Evolutionary conservation across 2,329 filamentous ascomycete genomes (phyloP), one percentile per base, ranked within the genome.

Genomic region (Colletotrichum abscissum): DNA sequence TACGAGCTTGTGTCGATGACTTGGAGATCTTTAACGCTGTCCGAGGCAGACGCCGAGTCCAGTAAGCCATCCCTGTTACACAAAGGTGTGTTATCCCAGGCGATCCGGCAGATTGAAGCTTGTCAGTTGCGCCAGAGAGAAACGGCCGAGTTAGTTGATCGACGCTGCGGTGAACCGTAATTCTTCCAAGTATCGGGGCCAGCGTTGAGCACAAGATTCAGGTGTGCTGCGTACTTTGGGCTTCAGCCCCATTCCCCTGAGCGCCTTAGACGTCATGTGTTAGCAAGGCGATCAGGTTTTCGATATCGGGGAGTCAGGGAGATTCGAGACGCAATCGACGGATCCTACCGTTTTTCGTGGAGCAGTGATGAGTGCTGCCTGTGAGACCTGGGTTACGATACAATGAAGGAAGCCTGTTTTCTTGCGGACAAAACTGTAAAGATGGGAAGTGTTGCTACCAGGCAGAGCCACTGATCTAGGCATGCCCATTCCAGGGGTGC

Each of bases 271-370:
- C 42, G 56, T 30, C 28, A 54, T 49, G 42, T 54, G 54, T 30
- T 14, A 28, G 22, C 30, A 55, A 35, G 62, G 59, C 30, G 26
- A 22, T 4, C 9, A 5, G 12, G 49, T 28, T 33, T 24, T 24
- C 12, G 35, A 4, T 30, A 24, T n/a, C 33, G 9, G 69, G 33
- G 33, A 26, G 16, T 7, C 14, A 30, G 8, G 42, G 26, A 33
- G 63, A 19, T 56, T 42, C 42, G 24, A 24, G 56, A 8, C n/a
- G 6, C 16, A 38, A 12, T 33, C n/a, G 49, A 71, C 49, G 64
- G 69, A 22, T 66, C 46, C 24, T 49, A 49, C 63, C 56, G 56
- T 35, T 16, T 62, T 33, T 62, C 35, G 68, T 60, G 63, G 38
- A n/a, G 30, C 14, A 24, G 28, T 22, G 11, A 63, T 22, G n/a